Evolutionary conservation across 768 basidiomycete species (phyloP).

Genomic region (Epithele typhae): DNA sequence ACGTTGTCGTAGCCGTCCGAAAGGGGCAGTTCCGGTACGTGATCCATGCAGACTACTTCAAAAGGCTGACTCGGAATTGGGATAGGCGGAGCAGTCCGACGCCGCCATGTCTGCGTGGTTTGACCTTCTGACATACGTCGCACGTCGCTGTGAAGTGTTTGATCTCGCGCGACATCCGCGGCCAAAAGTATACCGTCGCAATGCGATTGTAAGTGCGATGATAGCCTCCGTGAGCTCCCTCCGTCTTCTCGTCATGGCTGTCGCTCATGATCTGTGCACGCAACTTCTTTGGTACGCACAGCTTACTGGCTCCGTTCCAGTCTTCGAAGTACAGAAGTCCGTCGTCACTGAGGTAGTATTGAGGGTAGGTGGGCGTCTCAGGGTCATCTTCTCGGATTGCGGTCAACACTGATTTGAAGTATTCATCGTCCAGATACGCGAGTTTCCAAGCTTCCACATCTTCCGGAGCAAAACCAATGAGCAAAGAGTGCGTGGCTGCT

Average conservation of each 20-base stretch:
- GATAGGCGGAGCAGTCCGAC: constrained; percentile 2
- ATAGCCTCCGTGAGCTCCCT: background rate
- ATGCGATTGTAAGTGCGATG: constrained; percentile 1
- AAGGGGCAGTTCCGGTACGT: constrained; percentile 1
- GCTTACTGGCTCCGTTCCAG: constrained; percentile 1
- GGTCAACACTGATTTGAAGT: background rate
- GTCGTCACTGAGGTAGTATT: background rate
- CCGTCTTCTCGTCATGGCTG: background rate
- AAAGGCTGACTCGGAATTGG: constrained; percentile 3
- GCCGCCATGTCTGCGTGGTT: constrained; percentile 4
- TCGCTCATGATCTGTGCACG: background rate
- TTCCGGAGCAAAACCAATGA: too few species aligned
- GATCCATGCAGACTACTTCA: constrained; percentile 6
- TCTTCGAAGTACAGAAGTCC: constrained; percentile 2
- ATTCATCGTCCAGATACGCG: background rate
- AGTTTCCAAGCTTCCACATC: too few species aligned
- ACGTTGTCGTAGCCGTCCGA: constrained; percentile 5
- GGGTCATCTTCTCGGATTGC: background rate
- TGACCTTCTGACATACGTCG: constrained; percentile 7
- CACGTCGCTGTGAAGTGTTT: constrained; percentile 1
- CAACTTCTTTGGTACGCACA: background rate
- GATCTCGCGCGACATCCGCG: constrained; percentile 3
- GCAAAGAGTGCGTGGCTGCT: too few species aligned
- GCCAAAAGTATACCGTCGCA: background rate
- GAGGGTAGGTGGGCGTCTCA: background rate